Conservation (phyloP, 805 yeast genomes). For the Cyberlindnera japonica region DNA sequence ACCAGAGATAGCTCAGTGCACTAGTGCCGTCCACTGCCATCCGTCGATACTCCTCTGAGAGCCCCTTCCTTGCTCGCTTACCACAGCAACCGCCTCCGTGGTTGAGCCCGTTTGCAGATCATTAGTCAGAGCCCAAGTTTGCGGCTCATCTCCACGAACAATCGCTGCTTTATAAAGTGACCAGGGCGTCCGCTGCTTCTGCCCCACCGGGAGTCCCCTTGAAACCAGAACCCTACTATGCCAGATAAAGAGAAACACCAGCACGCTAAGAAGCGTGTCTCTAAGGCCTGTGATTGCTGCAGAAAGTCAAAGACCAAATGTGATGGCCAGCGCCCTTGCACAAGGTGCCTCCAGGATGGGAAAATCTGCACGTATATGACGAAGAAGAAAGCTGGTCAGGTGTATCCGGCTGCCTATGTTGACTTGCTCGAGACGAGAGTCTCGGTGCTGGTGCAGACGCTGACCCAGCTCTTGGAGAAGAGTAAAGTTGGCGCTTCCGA, state of each 20-base stretch:
- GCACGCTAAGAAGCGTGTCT: slow-evolving; percentile 17
- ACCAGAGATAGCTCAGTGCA: too few relatives aligned
- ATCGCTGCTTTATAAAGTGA: too few relatives aligned
- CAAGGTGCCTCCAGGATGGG: slow-evolving; percentile 49
- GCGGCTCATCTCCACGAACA: too few relatives aligned
- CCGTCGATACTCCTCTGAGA: too few relatives aligned
- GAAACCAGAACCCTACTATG: too few relatives aligned
- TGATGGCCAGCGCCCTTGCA: slow-evolving; percentile 46
- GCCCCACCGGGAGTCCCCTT: too few relatives aligned
- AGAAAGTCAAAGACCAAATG: slow-evolving; percentile 43
- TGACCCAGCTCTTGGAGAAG: slow-evolving; percentile 28
- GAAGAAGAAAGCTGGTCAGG: slow-evolving; percentile 45
- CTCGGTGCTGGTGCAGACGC: slow-evolving; percentile 42
- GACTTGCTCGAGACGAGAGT: slow-evolving; percentile 48
- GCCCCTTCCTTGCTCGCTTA: too few relatives aligned
- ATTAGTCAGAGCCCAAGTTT: too few relatives aligned
- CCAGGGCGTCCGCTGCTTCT: too few relatives aligned
- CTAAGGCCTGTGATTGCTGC: slow-evolving; percentile 45
- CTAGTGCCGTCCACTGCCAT: too few relatives aligned
- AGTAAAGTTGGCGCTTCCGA: slow-evolving; percentile 12
- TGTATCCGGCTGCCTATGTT: slow-evolving; percentile 43
- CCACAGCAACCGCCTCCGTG: too few relatives aligned
- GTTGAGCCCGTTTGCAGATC: too few relatives aligned
- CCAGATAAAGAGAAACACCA: slow-evolving; percentile 8
- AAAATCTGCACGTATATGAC: slow-evolving; percentile 55